Evolutionary conservation across 192 early-diverging fungal species (phyloP), one percentile per base, ranked within the genome.

Genomic region (Podila verticillata): DNA sequence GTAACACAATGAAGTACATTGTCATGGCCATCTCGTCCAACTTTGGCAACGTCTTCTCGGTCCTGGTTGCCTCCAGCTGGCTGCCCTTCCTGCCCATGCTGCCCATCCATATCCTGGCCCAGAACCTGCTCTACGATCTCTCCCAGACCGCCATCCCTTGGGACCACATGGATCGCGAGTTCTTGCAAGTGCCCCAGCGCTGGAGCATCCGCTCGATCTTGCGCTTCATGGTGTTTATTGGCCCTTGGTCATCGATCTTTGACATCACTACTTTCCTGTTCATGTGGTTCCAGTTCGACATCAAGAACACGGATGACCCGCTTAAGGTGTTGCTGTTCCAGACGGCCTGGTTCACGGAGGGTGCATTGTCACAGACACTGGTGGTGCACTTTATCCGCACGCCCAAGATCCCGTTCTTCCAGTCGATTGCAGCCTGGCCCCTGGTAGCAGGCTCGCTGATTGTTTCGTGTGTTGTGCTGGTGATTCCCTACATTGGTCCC

Each of bases 1-100:
- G 83, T 10, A 89, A 87, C 68, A 87, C 86, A 7, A 84, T 87
- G 83, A 89, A 89, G 63, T 82, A 77, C 56, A 86, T 89, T 66
- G 74, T 84, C 59, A 86, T 87, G 86, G 84, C 86, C n/a, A 73
- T 74, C 47, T 88, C 87, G 15, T 83, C 83, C 65, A 89, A 89
- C 61, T 87, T 89, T 60, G 86, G 86, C 15, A 89, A 88, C 32
- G 84, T 86, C 29, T 89, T 87, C 48, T 88, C 86, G 26, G 64
- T 87, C 47, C 63, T 89, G 13, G 61, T 84, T 7, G 86, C 87
- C 24, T 79, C 85, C 5, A 69, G 75, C 17, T 89, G 87, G 87
- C 64, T 89, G 19, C 87, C 86, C 17, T 89, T 87, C 71, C 59
- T 74, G 19, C 86, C 87, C 12, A 89, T 89, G 86, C 44, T 56